Conservation (phyloP, 148 eudicot species). For the Chenopodium formosanum region DNA sequence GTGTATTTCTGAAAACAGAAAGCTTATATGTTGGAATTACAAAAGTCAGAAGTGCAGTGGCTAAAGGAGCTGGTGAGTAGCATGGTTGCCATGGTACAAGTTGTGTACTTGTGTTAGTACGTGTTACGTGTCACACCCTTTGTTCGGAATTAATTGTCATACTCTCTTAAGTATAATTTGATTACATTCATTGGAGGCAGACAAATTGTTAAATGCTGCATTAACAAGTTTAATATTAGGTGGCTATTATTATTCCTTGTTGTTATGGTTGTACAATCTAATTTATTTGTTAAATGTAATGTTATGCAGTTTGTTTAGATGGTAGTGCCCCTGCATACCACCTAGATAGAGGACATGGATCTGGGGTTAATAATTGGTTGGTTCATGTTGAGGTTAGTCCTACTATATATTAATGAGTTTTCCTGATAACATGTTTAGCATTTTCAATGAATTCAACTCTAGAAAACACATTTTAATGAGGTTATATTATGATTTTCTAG, state of each 20-base stretch:
- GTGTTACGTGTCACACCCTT: not conserved
- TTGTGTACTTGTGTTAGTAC: not conserved
- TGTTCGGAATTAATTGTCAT: conserved; percentile 2
- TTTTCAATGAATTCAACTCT: not conserved
- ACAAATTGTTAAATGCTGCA: not conserved
- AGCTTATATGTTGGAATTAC: conserved; percentile 47
- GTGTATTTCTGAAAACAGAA: conserved; percentile 26
- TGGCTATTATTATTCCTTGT: not conserved
- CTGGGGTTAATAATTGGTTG: conserved; percentile 59
- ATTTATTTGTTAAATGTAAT: conserved; percentile 6
- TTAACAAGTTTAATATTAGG: not conserved
- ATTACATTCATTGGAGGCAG: too few relatives aligned
- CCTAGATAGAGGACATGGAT: conserved; percentile 54
- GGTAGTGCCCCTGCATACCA: conserved; percentile 73
- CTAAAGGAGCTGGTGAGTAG: conserved; percentile 62
- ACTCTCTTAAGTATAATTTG: too few relatives aligned
- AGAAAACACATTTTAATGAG: too few relatives aligned
- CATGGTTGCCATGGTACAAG: too few relatives aligned
- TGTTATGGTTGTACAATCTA: not conserved
- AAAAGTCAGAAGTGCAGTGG: conserved; percentile 42
- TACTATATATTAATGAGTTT: not conserved
- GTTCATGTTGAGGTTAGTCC: conserved; percentile 54
- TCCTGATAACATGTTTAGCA: not conserved
- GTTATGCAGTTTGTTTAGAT: conserved; percentile 61
- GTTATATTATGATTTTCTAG: too few relatives aligned